These are phyloP conservation scores for Pseudogymnoascus sp. DNA, from an alignment of 2,329 filamentous ascomycete genomes.

Conservation along the genomic window DNA sequence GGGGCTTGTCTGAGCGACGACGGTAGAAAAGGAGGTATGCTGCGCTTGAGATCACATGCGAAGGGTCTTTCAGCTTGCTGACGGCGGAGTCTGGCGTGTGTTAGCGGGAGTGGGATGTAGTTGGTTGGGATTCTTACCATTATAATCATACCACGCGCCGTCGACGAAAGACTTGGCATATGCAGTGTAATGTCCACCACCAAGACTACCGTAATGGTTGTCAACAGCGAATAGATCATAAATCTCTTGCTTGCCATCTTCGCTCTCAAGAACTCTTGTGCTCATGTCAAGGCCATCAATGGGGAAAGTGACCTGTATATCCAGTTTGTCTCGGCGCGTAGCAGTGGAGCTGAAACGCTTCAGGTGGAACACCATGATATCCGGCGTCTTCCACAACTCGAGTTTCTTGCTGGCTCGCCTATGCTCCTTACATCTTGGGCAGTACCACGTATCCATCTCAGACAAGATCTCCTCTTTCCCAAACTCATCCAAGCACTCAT, in stretches of 20 bases:
- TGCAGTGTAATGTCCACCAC: slow-evolving; percentile 93
- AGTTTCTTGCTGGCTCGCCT: slow-evolving; percentile 92
- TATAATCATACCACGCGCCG: slow-evolving; percentile 90
- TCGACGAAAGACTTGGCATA: slow-evolving; percentile 90
- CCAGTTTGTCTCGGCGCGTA: slow-evolving; percentile 81
- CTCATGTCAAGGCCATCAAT: slow-evolving; percentile 79
- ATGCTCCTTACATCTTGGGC: slow-evolving; percentile 89
- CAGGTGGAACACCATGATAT: slow-evolving; percentile 89
- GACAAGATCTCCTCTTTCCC: slow-evolving; percentile 90
- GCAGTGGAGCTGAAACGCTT: slow-evolving; percentile 89
- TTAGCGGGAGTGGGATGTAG: slow-evolving; percentile 33
- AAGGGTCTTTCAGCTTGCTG: slow-evolving; percentile 50
- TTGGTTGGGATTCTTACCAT: slow-evolving; percentile 57
- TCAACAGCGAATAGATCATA: slow-evolving; percentile 96
- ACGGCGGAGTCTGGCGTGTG: slow-evolving; percentile 63
- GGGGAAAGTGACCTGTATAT: slow-evolving; percentile 86
- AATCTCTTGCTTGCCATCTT: slow-evolving; percentile 72
- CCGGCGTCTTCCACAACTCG: slow-evolving; percentile 92
- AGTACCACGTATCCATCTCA: slow-evolving; percentile 96
- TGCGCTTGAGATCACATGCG: slow-evolving; percentile 61
- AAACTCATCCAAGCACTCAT: slow-evolving; percentile 91
- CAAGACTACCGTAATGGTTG: slow-evolving; percentile 88
- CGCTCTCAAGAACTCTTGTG: slow-evolving; percentile 68
- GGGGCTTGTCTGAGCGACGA: slow-evolving; percentile 65
- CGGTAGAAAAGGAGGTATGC: slow-evolving; percentile 97